Evolutionary conservation across 2,329 filamentous ascomycete genomes (phyloP).

Genomic region (Claviceps fusiformis): DNA sequence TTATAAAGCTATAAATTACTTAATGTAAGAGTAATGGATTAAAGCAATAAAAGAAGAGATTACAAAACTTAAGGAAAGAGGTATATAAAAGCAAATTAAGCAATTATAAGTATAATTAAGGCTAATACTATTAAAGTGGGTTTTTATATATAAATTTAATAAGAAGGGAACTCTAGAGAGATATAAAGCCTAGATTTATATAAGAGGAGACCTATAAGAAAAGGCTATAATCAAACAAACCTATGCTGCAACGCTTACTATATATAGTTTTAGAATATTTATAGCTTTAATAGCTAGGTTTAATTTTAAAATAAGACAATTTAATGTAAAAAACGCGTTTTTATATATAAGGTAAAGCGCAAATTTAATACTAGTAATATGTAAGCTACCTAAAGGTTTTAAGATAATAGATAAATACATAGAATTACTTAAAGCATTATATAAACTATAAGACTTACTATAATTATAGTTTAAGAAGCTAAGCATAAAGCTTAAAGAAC

Average conservation of each 20-base stretch:
- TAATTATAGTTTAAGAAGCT: not conserved
- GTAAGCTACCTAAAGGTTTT: not conserved
- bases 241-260: not conserved
- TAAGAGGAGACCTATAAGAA: not conserved
- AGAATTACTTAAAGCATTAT: not conserved
- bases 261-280: not conserved
- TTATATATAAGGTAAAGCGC: not conserved
- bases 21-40: not conserved
- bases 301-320: not conserved
- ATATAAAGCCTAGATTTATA: not conserved
- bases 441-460: not conserved
- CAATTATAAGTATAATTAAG: not conserved
- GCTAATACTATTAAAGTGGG: not conserved
- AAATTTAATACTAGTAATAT: not conserved
- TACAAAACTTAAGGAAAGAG: not conserved
- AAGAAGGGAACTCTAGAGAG: not conserved
- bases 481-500: not conserved
- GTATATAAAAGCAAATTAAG: not conserved
- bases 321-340: not conserved
- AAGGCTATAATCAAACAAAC: not conserved
- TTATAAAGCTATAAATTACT: not conserved
- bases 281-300: not conserved
- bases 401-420: not conserved
- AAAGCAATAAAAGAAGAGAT: not conserved
- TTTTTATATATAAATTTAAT: not conserved